A percentile compares a stretch with the other conserved stretches of the same genome.
Conservation (phyloP, 179 eudicot genomes). For the Vitellaria paradoxa region DNA sequence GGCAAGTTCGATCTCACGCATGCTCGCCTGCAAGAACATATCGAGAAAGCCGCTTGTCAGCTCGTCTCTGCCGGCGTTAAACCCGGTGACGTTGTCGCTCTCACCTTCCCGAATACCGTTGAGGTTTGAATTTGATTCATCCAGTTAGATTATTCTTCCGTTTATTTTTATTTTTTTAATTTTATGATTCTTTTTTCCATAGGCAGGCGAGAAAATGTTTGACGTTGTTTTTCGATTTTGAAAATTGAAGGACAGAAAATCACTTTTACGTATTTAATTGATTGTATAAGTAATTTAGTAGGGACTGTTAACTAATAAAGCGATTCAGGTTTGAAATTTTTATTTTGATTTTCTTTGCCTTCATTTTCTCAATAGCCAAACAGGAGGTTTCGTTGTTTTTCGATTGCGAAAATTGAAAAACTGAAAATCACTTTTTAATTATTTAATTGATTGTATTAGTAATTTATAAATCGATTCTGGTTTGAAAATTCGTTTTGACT, state of each 20-base stretch:
- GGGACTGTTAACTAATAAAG: neutral
- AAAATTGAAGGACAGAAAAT: neutral
- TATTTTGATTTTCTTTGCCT: neutral
- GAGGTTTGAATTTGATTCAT: constrained; percentile 34
- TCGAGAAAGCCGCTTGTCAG: constrained; percentile 38
- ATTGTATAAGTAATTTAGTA: neutral
- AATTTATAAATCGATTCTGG: too few relatives aligned
- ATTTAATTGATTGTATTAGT: too few relatives aligned
- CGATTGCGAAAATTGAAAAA: too few relatives aligned
- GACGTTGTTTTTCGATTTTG: neutral
- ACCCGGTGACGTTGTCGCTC: constrained; percentile 65
- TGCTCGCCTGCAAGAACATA: constrained; percentile 30
- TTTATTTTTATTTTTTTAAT: neutral
- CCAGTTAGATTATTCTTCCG: neutral
- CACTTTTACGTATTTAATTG: neutral
- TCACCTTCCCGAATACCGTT: constrained; percentile 66
- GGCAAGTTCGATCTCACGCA: constrained; percentile 48
- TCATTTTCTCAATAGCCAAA: neutral
- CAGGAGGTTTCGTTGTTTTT: neutral
- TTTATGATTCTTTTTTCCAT: neutral
- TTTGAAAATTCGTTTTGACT: too few relatives aligned
- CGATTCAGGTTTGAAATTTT: neutral
- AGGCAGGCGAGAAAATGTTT: neutral
- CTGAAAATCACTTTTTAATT: too few relatives aligned
- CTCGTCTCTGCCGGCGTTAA: constrained; percentile 41